Base-by-base conservation (phyloP, 2,329 filamentous ascomycete genomes). In the Hypoxylon sp. region DNA sequence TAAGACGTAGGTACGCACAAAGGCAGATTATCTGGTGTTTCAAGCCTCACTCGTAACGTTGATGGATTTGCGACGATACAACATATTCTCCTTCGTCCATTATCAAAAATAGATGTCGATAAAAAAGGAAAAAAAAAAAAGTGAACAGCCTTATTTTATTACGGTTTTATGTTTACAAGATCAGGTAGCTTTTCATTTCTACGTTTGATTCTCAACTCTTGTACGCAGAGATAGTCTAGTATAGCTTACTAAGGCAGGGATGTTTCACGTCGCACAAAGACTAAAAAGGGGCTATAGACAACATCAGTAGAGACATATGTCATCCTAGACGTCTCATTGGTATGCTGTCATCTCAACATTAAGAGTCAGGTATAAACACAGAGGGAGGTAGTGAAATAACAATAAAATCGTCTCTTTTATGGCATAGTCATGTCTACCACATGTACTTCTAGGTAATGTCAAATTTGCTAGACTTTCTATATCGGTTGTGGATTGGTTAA, bases 231-330 rank as follows among this genome's bases (percentile, higher is more conserved):
- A 21, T 19, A 6, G 21, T 9, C 13, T 5, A 19, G 9, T 45
- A 56, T 56, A 56, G 28, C 53, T 56, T 56, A 56, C 25, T 56
- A 56, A 56, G 53, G 14, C 14, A 34, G 13, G 21, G 21, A 56
- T n/a, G 19, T 11, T 14, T 19, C 21, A 32, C n/a, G 36, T 56
- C 11, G 36, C 41, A 56, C 38, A 32, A 25, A 45, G 38, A 32
- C 41, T 9, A 34, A 55, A 46, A 56, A 32, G 43, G 52, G 52
- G 21, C 14, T 19, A 25, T 13, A 28, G n/a, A 32, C 1, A n/a
- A 25, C 23, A 21, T 21, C 25, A 25, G 21, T 25, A n/a, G 6
- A 41, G 34, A 17, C 14, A 17, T 41, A 53, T 41, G 21, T 21
- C 34, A 55, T 25, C 23, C n/a, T 11, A 13, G 41, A 46, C 46